These are phyloP conservation scores for Pythium rishiriense DNA, from an alignment of 352 stramenopile genomes.

Conservation along the genomic window DNA sequence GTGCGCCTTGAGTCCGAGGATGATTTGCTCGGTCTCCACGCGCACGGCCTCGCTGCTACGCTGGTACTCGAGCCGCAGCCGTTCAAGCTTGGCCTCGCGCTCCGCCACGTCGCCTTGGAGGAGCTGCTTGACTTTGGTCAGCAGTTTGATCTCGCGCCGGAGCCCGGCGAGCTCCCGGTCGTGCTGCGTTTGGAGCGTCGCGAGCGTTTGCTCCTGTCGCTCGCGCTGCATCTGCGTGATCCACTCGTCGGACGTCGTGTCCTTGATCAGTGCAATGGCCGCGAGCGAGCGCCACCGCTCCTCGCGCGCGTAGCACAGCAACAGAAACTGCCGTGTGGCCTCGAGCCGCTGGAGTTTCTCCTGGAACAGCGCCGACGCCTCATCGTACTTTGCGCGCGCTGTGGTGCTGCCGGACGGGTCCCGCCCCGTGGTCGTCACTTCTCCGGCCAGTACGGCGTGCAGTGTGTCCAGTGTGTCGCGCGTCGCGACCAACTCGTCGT, in stretches of 20 bases:
- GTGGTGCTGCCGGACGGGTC: background rate
- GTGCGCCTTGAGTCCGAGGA: conserved; percentile 40
- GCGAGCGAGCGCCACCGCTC: conserved; percentile 56
- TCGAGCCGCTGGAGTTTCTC: conserved; percentile 50
- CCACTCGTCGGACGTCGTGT: conserved; percentile 66
- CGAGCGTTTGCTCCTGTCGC: conserved; percentile 51
- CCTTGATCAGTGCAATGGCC: conserved; percentile 47
- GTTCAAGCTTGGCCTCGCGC: conserved; percentile 32
- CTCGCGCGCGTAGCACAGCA: conserved; percentile 71
- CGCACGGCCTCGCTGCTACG: conserved; percentile 47
- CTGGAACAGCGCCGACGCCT: conserved; percentile 44
- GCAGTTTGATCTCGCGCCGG: conserved; percentile 46
- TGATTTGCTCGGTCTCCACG: conserved; percentile 44
- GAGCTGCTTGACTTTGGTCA: conserved; percentile 37
- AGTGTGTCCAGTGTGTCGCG: conserved; percentile 48
- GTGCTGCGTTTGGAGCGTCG: conserved; percentile 52
- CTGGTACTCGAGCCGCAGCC: conserved; percentile 53
- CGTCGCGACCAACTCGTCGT: conserved; percentile 40
- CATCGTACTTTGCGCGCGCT: conserved; percentile 2
- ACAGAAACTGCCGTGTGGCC: conserved; percentile 50
- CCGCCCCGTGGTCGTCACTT: background rate
- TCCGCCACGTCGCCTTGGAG: conserved; percentile 43
- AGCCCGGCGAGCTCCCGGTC: conserved; percentile 40
- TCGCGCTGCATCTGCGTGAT: conserved; percentile 59
- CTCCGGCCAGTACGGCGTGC: conserved; percentile 35